Base-by-base conservation (phyloP, 163 green algal genomes). In the Botryococcus braunii region DNA sequence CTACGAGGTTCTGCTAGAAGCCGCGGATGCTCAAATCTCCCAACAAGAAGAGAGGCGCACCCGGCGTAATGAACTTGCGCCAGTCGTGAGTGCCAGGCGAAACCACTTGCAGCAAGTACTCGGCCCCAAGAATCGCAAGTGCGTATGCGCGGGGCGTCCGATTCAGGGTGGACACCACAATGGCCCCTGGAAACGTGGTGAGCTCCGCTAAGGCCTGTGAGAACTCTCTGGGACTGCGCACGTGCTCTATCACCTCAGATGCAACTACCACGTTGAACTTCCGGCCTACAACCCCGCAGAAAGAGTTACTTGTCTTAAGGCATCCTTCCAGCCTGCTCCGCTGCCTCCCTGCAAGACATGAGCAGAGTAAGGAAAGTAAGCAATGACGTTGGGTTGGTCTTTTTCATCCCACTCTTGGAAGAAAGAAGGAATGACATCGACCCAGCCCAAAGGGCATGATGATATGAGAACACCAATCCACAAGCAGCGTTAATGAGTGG, bases 191-290 rank as follows among this genome's bases (percentile, higher is more conserved):
- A 2, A 65, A 62, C 13, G 62, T 43, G 9, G 69, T 71, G 39
- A 86, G 71, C 23, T 68, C 70, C 3, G 57, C 69, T 35, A 90
- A 60, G n/a, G 65, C 59, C 17, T 31, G 37, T 31, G 60, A 76
- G 36, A 83, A 83, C 1, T 52, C 75, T 2, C 69, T 66, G 40
- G 88, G 66, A 35, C 77, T 57, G 36, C 77, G 73, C 11, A 97
- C 92, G 57, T 98, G 93, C 73, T 98, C 93, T 29, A 98, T 87
- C 35, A 98, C 89, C 77, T 97, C 91, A 37, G 81, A 90, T 17
- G 87, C 86, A 3, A 95, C 62, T 0, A 96, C 91, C 34, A 85
- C 81, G 57, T 91, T 83, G 65, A 74, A 80, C 13, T 69, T n/a
- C 9, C 29, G 13, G 13, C 74, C 74, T 74, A 62, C 69, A 67